Evolutionary conservation across 371 early-diverging fungal genomes (phyloP), one percentile per base, ranked within the genome.

Genomic region (Mortierella sp.): DNA sequence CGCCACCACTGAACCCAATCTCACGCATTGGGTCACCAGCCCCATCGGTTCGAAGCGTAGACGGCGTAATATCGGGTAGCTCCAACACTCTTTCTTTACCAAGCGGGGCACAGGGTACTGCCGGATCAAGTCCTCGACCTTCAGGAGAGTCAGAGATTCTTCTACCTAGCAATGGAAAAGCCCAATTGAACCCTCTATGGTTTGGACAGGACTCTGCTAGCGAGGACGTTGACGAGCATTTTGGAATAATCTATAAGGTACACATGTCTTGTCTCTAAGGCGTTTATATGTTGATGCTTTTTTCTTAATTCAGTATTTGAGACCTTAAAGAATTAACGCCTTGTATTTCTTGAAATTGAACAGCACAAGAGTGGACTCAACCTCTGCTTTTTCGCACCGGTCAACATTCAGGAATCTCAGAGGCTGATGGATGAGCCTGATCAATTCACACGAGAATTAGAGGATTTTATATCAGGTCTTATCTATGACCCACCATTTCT

Each of bases 191-290:
- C 58, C 63, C 75, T 5, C n/a, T 69, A 32, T 72, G 84, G 77
- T 79, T 72, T 50, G 79, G 84, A 45, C 41, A 68, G 22, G 67
- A 60, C 19, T 72, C 77, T 28, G 67, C 68, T 2, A 67, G 75
- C 6, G 76, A 69, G 28, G 67, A 81, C 11, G 69, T 68, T 9
- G 70, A 74, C 84, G 72, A 92, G 70, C 87, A 89, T 50, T 87
- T 86, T 62, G 74, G 88, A 10, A 55, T 92, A 2, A 71, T 86
- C 0, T 89, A 87, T 65, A 90, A 89, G 86, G 91, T 91, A 85
- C 9, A 47, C 32, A 15, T 11, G 6, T 6, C 45, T 19, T 22
- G 58, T 38, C 41, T 10, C 24, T 16, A 48, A 61, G 24, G 47
- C 38, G 28, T 19, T 24, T 0, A n/a, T 63, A 19, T 52, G 21